Percentiles rank a stretch among this genome's conserved stretches.
phyloP scores from a whole-genome alignment of 2,329 filamentous ascomycete species.

The Apiospora rasikravindrae region DNA sequence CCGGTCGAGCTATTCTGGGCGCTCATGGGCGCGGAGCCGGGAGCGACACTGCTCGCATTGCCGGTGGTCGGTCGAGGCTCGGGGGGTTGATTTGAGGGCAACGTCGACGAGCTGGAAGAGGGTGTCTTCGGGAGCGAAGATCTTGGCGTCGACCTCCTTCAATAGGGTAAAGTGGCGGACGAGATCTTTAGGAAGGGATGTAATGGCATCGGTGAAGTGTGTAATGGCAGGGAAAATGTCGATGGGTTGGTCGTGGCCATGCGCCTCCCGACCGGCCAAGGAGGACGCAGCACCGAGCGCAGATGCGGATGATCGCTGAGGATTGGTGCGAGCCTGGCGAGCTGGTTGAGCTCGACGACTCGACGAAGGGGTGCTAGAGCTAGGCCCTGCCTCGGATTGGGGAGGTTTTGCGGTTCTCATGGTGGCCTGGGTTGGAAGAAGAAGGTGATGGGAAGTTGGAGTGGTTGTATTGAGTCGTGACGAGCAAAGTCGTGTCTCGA shows the following conservation, averaged over 20 bases:
- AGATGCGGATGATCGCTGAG: constrained; percentile 57
- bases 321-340: constrained; percentile 70
- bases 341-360: constrained; percentile 67
- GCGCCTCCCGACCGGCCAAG: constrained; percentile 49
- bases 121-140: constrained; percentile 84
- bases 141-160: constrained; percentile 97
- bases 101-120: constrained; percentile 76
- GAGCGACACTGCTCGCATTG: constrained; percentile 47
- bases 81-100: constrained; percentile 58
- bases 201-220: constrained; percentile 88
- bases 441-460: constrained; percentile 13
- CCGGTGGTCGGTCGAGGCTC: constrained; percentile 52
- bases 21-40: constrained; percentile 54
- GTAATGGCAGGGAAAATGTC: constrained; percentile 71
- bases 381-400: constrained; percentile 41
- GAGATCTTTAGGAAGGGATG: constrained; percentile 91
- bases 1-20: constrained; percentile 55
- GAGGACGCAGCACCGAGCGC: constrained; percentile 48
- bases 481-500: constrained; percentile 4
- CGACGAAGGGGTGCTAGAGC: constrained; percentile 46
- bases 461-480: constrained; percentile 4
- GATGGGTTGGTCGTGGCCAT: constrained; percentile 62
- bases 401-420: constrained; percentile 64
- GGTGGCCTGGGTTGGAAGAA: constrained; percentile 25
- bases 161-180: constrained; percentile 94